These are phyloP conservation scores for Limonium bicolor DNA, from an alignment of 148 eudicot genomes.

Conservation along the genomic window DNA sequence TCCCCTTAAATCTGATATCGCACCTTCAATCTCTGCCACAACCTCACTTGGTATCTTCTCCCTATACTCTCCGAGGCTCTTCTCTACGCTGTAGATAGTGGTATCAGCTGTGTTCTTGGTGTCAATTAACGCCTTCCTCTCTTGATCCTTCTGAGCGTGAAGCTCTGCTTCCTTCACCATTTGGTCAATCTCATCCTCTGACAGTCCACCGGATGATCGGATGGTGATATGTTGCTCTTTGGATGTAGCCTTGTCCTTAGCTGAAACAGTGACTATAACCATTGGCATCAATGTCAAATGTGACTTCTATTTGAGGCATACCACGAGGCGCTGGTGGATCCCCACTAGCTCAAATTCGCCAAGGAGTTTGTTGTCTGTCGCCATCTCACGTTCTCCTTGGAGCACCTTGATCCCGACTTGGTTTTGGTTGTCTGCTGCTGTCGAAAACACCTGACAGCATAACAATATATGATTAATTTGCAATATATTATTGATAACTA, in stretches of 20 bases:
- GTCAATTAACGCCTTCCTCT: conserved; percentile 60
- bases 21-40: conserved; percentile 51
- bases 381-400: conserved; percentile 96
- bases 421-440: conserved; percentile 93
- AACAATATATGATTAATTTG: too few relatives aligned
- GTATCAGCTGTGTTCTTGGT: conserved; percentile 69
- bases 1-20: conserved; percentile 54
- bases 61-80: conserved; percentile 59
- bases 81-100: conserved; percentile 70
- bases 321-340: conserved; percentile 85
- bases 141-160: conserved; percentile 76
- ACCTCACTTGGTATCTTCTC: conserved; percentile 74
- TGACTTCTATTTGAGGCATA: conserved; percentile 83
- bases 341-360: conserved; percentile 91
- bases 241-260: conserved; percentile 71
- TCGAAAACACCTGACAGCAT: conserved; percentile 56
- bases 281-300: conserved; percentile 89
- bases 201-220: conserved; percentile 69
- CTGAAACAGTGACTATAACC: conserved; percentile 85
- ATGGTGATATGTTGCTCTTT: conserved; percentile 90
- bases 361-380: conserved; percentile 61
- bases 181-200: conserved; percentile 66
- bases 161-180: conserved; percentile 85
- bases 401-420: conserved; percentile 87
- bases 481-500: too few relatives aligned